Conservation (phyloP, 148 eudicot genomes). For the Gaultheria prostrata region DNA sequence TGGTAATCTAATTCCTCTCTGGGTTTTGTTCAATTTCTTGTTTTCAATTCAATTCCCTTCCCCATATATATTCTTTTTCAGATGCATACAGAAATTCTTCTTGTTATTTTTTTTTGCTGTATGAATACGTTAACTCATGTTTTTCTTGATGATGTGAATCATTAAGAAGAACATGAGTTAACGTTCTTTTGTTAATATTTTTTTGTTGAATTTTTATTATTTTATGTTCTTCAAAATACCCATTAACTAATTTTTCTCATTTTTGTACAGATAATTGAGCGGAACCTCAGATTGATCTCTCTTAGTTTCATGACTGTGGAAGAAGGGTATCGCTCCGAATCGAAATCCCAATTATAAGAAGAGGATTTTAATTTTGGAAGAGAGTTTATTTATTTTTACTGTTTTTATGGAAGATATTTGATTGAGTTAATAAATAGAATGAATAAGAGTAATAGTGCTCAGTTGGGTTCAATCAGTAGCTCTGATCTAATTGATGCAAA, state of each 20-base stretch:
- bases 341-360: constrained; percentile 15
- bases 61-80: not conserved
- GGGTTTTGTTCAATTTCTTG: constrained; percentile 13
- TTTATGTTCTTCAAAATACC: constrained; percentile 4
- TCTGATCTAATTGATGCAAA: constrained; percentile 92
- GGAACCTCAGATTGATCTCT: constrained; percentile 8
- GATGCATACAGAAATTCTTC: not conserved
- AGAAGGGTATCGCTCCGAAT: not conserved
- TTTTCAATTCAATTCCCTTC: not conserved
- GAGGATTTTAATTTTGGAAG: not conserved
- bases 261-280: not conserved
- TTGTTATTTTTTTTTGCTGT: not conserved
- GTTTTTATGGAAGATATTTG: constrained; percentile 16
- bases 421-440: constrained; percentile 12
- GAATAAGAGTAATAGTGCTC: constrained; percentile 26
- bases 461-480: constrained; percentile 53
- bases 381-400: not conserved
- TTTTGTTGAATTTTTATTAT: not conserved
- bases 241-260: not conserved
- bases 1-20: not conserved
- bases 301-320: not conserved
- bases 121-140: not conserved
- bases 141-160: not conserved
- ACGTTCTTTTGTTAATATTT: no score
- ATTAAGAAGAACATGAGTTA: no score